These are phyloP conservation scores for Lithohypha guttulata DNA, from an alignment of 2,329 filamentous ascomycete species.

Conservation along the genomic window DNA sequence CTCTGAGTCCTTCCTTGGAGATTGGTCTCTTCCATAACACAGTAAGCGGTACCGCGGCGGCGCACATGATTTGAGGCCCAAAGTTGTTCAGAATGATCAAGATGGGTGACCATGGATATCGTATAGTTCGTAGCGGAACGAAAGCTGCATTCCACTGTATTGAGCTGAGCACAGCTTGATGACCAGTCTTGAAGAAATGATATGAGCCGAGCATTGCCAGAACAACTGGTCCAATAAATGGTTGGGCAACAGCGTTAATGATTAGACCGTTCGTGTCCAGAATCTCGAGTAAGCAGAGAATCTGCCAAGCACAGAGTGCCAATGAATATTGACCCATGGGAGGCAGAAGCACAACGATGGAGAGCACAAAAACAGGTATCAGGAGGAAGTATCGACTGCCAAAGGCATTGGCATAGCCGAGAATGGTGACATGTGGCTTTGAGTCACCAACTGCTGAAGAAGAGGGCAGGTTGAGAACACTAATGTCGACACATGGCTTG, in stretches of 20 bases:
- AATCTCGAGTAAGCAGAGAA: slow-evolving; percentile 63
- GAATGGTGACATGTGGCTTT: slow-evolving; percentile 55
- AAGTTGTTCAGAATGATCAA: slow-evolving; percentile 78
- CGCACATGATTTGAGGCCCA: slow-evolving; percentile 75
- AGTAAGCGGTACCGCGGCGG: slow-evolving; percentile 66
- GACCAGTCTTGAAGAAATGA: slow-evolving; percentile 95
- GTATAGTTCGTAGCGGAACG: slow-evolving; percentile 59
- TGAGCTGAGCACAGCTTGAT: slow-evolving; percentile 74
- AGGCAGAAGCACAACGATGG: slow-evolving; percentile 68
- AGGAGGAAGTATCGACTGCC: slow-evolving; percentile 83
- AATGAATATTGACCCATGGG: slow-evolving; percentile 87
- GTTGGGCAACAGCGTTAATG: slow-evolving; percentile 33
- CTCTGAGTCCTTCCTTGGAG: slow-evolving; percentile 48
- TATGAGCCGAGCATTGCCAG: slow-evolving; percentile 84
- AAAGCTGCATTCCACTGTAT: slow-evolving; percentile 97
- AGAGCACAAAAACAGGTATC: slow-evolving; percentile 70
- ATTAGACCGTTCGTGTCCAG: slow-evolving; percentile 52
- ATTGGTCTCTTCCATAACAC: slow-evolving; percentile 83
- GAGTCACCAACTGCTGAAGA: slow-evolving; percentile 16
- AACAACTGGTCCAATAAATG: slow-evolving; percentile 63
- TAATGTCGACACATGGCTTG: slow-evolving; percentile 70
- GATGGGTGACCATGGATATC: slow-evolving; percentile 81
- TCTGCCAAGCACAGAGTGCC: slow-evolving; percentile 74
- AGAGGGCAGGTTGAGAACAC: slow-evolving; percentile 29
- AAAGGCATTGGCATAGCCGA: slow-evolving; percentile 88